These are phyloP conservation scores for Exsudoporus floridanus DNA, from an alignment of 1,284 basidiomycete genomes.

Conservation along the genomic window DNA sequence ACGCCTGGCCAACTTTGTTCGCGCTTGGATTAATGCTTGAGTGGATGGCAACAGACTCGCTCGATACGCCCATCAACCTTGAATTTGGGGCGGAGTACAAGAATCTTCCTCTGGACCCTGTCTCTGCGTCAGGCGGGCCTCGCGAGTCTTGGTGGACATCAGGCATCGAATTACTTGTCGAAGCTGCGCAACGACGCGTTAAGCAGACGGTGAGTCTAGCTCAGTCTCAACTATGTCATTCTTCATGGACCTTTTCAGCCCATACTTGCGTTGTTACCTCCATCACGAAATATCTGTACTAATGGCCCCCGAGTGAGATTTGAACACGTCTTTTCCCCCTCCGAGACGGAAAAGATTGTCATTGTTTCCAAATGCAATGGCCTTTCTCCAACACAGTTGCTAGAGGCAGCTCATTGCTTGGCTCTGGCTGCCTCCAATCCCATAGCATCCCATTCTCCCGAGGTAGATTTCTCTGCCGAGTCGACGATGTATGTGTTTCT, in stretches of 20 bases:
- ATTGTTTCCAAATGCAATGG: background rate
- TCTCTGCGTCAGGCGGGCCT: slow-evolving; percentile 1
- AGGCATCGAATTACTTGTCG: background rate
- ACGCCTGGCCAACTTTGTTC: slow-evolving; percentile 1
- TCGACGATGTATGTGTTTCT: slow-evolving; percentile 2
- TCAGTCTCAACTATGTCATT: background rate
- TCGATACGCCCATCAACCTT: background rate
- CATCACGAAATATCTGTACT: background rate
- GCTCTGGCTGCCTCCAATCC: slow-evolving; percentile 1
- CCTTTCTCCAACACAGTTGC: background rate
- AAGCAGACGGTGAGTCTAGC: background rate
- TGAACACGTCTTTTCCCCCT: background rate
- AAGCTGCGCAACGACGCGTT: background rate
- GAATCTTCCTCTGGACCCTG: slow-evolving; percentile 1
- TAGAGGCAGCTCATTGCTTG: slow-evolving; percentile 2
- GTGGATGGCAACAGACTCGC: background rate
- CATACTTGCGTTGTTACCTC: background rate
- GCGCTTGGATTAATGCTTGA: background rate
- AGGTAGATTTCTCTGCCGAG: slow-evolving; percentile 1
- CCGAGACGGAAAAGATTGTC: background rate
- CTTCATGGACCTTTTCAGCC: background rate
- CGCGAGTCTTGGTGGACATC: background rate
- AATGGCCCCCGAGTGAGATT: background rate
- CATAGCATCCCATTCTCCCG: background rate
- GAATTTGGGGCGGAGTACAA: background rate